Percentiles rank a stretch among this genome's conserved stretches.
Conservation (phyloP, 1,139 yeast species). For the Spathaspora sp. region DNA sequence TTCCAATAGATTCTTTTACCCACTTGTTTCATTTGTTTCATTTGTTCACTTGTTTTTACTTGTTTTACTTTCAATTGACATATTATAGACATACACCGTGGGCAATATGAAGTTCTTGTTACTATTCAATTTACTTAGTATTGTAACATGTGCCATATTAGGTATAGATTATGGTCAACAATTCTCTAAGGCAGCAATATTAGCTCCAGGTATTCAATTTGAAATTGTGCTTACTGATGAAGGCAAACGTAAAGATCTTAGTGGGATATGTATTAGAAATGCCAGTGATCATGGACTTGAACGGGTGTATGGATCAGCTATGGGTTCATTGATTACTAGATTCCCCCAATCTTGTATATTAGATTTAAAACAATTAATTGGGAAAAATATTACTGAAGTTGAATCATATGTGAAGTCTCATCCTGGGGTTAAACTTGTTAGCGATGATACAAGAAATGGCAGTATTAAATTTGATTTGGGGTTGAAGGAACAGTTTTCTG, state of each 20-base stretch:
- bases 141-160: constrained; percentile 57
- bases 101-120: no score
- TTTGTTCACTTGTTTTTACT: no score
- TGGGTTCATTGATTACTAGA: constrained; percentile 67
- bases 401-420: constrained; percentile 50
- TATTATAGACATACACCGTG: not conserved
- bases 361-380: constrained; percentile 70
- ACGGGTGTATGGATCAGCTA: constrained; percentile 77
- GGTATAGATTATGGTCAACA: constrained; percentile 93
- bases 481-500: constrained; percentile 38
- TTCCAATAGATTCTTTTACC: no score
- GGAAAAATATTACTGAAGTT: constrained; percentile 55
- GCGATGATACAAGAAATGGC: constrained; percentile 39
- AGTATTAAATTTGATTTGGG: constrained; percentile 59
- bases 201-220: constrained; percentile 88
- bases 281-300: constrained; percentile 50
- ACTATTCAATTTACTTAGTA: constrained; percentile 13
- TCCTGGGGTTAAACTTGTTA: constrained; percentile 57
- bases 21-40: no score
- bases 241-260: constrained; percentile 84
- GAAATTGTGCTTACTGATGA: constrained; percentile 88
- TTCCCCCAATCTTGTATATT: constrained; percentile 71
- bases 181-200: constrained; percentile 80
- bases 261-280: constrained; percentile 69
- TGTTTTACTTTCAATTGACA: no score